These are phyloP conservation scores for Populus hybrid DNA, from an alignment of 441 rosid genomes.

Conservation along the genomic window DNA sequence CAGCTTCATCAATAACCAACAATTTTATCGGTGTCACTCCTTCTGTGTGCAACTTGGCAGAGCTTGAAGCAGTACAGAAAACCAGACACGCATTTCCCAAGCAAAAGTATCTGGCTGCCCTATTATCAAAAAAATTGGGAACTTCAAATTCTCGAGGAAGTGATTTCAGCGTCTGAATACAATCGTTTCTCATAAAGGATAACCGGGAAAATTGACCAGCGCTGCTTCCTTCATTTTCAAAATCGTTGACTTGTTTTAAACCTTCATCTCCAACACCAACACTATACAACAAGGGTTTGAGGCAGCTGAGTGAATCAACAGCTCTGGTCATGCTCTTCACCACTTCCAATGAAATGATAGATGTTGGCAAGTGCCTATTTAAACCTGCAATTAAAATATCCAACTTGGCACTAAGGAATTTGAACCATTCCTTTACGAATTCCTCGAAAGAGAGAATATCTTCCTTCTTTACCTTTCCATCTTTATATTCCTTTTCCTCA, in stretches of 20 bases:
- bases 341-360: conserved; percentile 14
- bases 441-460: background rate
- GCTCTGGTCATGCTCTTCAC: conserved; percentile 16
- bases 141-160: conserved; percentile 13
- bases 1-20: conserved; percentile 51
- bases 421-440: conserved; percentile 18
- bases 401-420: background rate
- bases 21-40: conserved; percentile 19
- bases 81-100: conserved; percentile 31
- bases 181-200: background rate
- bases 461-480: background rate
- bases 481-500: background rate
- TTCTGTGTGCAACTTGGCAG: conserved; percentile 21
- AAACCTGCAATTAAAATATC: conserved; percentile 18
- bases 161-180: conserved; percentile 14
- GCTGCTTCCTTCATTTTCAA: background rate
- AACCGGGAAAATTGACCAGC: background rate
- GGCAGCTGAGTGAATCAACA: conserved; percentile 13
- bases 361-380: conserved; percentile 33
- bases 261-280: background rate
- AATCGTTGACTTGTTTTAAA: background rate
- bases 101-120: conserved; percentile 18
- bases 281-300: background rate
- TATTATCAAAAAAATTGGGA: background rate
- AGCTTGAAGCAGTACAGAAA: conserved; percentile 45